Evolutionary conservation across 768 basidiomycete genomes (phyloP), one percentile per base, ranked within the genome.

Genomic region (Hortiboletus campestris): DNA sequence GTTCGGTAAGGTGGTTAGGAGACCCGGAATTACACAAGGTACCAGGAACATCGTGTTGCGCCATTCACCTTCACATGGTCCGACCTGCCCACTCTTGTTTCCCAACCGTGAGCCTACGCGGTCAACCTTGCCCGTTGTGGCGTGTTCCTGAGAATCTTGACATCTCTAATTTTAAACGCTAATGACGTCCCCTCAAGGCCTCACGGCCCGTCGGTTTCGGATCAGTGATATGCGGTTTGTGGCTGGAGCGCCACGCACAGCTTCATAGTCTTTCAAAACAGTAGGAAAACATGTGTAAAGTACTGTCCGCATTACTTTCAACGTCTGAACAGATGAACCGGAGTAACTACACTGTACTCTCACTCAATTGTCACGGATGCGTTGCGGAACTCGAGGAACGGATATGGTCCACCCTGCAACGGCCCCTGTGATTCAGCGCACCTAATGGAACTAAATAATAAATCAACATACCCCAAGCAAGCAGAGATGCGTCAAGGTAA

Each of bases 401-500:
- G 69, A 42, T 42, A 54, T 3, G 66, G 62, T 19, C 25, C 70
- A 32, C n/a, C 66, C 69, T 70, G 46, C 25, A 40, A 46, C 20
- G 8, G 11, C 13, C 34, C 41, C 9, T 4, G 28, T 42, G 9
- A 22, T n/a, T 56, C 10, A 59, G 49, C 38, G 5, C 36, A 14
- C 16, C 14, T 14, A 10, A 42, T 40, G 9, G 13, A 38, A n/a
- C 16, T 12, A 2, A 38, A 28, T 3, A 7, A 6, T 25, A 38
- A 20, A 38, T n/a, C 5, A 19, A 58, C 65, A 14, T 47, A 69
- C 67, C 56, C 70, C 70, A 31, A 72, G 50, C 55, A 72, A 54
- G 55, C 70, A 66, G 12, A 68, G 52, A 31, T 70, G 70, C 0
- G 66, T 68, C 56, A 70, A 51, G 9, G 68, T 68, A 45, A 72